A percentile compares a stretch with the other conserved stretches of the same genome.
These are phyloP conservation scores for Thuja plicata DNA, from an alignment of 83 land plant genomes.

Conservation along the genomic window DNA sequence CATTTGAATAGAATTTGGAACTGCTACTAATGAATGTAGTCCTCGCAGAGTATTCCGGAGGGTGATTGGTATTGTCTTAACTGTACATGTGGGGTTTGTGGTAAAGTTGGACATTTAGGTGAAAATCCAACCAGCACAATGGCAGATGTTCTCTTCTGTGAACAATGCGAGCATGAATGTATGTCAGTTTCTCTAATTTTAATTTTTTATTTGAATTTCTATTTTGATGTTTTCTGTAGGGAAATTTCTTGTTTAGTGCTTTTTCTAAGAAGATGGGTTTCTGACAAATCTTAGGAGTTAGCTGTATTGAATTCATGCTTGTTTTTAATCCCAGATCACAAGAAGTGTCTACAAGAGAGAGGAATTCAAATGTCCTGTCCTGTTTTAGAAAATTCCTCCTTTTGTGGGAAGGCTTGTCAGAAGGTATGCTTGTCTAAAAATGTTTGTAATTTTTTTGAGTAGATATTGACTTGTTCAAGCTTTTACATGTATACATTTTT, in stretches of 20 bases:
- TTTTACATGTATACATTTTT: neutral
- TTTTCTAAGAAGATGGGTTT: neutral
- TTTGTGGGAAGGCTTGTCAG: constrained; percentile 34
- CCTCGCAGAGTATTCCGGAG: constrained; percentile 25
- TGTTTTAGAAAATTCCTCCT: constrained; percentile 23
- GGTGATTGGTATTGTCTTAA: constrained; percentile 37
- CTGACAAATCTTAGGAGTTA: neutral
- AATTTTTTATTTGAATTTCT: neutral
- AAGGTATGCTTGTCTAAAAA: constrained; percentile 22
- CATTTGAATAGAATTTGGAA: neutral
- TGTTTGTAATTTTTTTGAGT: neutral
- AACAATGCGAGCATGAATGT: constrained; percentile 33
- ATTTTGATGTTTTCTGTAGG: neutral
- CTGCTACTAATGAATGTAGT: neutral
- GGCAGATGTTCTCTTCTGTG: constrained; percentile 16
- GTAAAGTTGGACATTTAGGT: constrained; percentile 15
- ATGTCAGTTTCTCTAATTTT: neutral
- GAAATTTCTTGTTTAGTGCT: neutral
- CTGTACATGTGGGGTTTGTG: constrained; percentile 28
- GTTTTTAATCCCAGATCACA: constrained; percentile 33
- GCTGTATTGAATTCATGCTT: neutral
- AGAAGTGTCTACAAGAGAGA: constrained; percentile 28
- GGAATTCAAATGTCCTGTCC: constrained; percentile 22
- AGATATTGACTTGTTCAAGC: neutral
- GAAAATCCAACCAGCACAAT: neutral